A percentile compares a stretch with the other conserved stretches of the same genome.
Evolutionary conservation across 257 asterid genomes (phyloP).

Genomic region (Fraxinus pennsylvanica): DNA sequence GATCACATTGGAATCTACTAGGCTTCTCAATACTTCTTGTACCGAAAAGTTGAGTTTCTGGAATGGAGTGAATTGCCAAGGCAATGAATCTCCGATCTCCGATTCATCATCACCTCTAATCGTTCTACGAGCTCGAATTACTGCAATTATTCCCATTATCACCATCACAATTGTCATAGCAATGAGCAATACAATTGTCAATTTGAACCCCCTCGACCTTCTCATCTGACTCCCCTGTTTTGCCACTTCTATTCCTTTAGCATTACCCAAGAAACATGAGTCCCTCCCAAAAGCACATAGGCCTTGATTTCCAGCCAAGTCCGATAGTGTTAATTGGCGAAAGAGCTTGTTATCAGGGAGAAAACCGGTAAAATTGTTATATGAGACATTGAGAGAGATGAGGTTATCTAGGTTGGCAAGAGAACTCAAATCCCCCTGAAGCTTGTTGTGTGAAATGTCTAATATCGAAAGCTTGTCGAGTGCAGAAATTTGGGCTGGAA

Average conservation of each 20-base stretch:
- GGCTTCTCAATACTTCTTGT: slow-evolving; percentile 50
- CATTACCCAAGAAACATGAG: slow-evolving; percentile 54
- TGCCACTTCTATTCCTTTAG: slow-evolving; percentile 32
- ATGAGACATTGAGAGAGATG: slow-evolving; percentile 66
- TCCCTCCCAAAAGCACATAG: slow-evolving; percentile 57
- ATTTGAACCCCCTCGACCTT: slow-evolving; percentile 57
- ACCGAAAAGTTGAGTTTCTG: slow-evolving; percentile 67
- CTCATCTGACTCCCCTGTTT: slow-evolving; percentile 16
- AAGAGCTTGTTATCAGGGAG: slow-evolving; percentile 79
- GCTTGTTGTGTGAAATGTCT: slow-evolving; percentile 72
- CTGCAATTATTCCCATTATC: slow-evolving; percentile 56
- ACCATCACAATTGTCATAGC: slow-evolving; percentile 52
- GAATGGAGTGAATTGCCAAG: slow-evolving; percentile 77
- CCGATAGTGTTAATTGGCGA: slow-evolving; percentile 60
- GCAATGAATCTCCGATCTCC: slow-evolving; percentile 43
- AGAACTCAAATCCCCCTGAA: slow-evolving; percentile 60
- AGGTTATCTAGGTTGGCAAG: slow-evolving; percentile 65
- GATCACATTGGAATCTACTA: slow-evolving; percentile 65
- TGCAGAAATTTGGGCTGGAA: slow-evolving; percentile 59
- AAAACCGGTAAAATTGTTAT: slow-evolving; percentile 71
- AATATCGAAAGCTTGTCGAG: slow-evolving; percentile 61
- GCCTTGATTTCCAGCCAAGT: slow-evolving; percentile 60
- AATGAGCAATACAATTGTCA: slow-evolving; percentile 52
- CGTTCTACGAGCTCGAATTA: slow-evolving; percentile 49
- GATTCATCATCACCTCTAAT: slow-evolving; percentile 50